These are phyloP conservation scores for Dichotomopilus funicola DNA, from an alignment of 2,329 filamentous ascomycete genomes.

Conservation along the genomic window DNA sequence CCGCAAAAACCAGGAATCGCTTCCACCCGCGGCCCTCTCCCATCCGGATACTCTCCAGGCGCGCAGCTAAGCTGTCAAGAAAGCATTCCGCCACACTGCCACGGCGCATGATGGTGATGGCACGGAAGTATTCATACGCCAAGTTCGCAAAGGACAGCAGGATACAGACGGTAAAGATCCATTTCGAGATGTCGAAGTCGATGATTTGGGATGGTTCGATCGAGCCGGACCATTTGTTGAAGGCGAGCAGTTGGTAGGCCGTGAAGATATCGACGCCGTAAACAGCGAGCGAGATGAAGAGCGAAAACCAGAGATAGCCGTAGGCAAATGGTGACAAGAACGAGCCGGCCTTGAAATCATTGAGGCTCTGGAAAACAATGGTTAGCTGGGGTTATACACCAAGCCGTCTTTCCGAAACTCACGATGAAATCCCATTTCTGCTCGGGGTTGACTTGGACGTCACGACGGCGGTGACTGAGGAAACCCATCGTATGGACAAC, in stretches of 20 bases:
- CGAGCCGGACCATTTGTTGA: constrained; percentile 81
- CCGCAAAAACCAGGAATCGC: constrained; percentile 86
- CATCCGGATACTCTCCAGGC: constrained; percentile 74
- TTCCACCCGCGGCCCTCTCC: constrained; percentile 73
- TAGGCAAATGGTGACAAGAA: constrained; percentile 76
- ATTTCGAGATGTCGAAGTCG: constrained; percentile 72
- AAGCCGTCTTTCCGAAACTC: constrained; percentile 28
- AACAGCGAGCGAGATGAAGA: constrained; percentile 72
- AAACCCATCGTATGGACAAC: constrained; percentile 53
- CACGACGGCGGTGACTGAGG: constrained; percentile 54
- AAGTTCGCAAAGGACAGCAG: constrained; percentile 83
- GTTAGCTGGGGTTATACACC: not conserved
- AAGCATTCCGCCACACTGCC: constrained; percentile 89
- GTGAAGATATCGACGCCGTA: constrained; percentile 91
- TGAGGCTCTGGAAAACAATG: constrained; percentile 35
- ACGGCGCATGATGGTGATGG: constrained; percentile 71
- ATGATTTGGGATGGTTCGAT: constrained; percentile 67
- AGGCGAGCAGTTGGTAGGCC: constrained; percentile 81
- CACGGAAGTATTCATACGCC: constrained; percentile 70
- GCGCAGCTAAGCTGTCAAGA: constrained; percentile 77
- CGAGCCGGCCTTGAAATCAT: constrained; percentile 78
- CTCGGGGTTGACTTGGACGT: constrained; percentile 64
- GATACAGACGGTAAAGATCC: constrained; percentile 92
- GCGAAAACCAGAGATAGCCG: constrained; percentile 73
- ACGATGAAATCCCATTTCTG: constrained; percentile 95